These are phyloP conservation scores for Ormosia emarginata DNA, from an alignment of 306 rosid species.

Conservation along the genomic window DNA sequence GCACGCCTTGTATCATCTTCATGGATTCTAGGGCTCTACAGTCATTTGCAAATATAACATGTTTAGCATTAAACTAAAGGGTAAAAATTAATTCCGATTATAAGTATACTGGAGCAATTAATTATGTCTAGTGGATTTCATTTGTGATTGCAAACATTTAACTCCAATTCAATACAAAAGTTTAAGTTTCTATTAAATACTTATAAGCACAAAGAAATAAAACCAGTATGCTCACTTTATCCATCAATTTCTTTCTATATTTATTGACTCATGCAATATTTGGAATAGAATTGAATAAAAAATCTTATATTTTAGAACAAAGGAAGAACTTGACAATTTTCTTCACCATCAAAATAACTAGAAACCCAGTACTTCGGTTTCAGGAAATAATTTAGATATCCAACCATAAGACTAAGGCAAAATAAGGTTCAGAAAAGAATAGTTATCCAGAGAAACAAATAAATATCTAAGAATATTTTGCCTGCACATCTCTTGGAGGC, in stretches of 20 bases:
- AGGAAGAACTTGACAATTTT: neutral
- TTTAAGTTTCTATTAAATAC: neutral
- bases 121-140: neutral
- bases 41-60: neutral
- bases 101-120: neutral
- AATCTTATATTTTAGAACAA: neutral
- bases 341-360: neutral
- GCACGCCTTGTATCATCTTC: conserved; percentile 74
- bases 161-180: neutral
- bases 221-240: neutral
- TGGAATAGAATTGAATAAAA: neutral
- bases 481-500: conserved; percentile 79
- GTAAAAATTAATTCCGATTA: neutral
- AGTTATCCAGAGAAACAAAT: neutral
- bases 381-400: neutral
- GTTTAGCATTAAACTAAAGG: conserved; percentile 9
- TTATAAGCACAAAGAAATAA: neutral
- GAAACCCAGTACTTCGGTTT: neutral
- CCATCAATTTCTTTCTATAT: neutral
- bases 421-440: neutral
- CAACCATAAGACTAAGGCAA: neutral
- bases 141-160: neutral
- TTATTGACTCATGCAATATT: neutral
- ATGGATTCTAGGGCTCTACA: conserved; percentile 48
- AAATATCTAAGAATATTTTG: conserved; percentile 18